Percentiles rank a stretch among this genome's conserved stretches.
Evolutionary conservation across 169 alveolate genomes (phyloP).

Genomic region (Cytauxzoon felis): DNA sequence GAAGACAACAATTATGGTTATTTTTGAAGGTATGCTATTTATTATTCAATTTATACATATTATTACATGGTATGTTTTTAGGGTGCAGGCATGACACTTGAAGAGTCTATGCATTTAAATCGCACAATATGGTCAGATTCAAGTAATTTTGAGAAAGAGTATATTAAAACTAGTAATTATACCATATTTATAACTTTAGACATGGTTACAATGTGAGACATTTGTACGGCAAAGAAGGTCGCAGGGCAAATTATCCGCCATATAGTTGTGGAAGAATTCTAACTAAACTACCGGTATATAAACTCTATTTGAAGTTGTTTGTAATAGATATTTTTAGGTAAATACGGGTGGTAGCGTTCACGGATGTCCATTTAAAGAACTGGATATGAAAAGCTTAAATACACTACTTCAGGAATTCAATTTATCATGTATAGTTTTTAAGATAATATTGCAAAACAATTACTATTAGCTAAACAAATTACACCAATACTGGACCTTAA

Average conservation of each 20-base stretch:
- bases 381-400: constrained; percentile 12
- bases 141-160: constrained; percentile 81
- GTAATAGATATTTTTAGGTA: constrained; percentile 15
- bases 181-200: constrained; percentile 6
- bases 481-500: constrained; percentile 69
- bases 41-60: not conserved
- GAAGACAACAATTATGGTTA: constrained; percentile 85
- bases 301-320: constrained; percentile 3
- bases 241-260: constrained; percentile 87
- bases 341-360: constrained; percentile 87
- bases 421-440: not conserved
- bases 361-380: constrained; percentile 92
- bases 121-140: constrained; percentile 83
- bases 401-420: constrained; percentile 32
- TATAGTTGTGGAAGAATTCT: constrained; percentile 85
- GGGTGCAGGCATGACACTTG: constrained; percentile 86
- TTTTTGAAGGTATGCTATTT: constrained; percentile 69
- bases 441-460: constrained; percentile 43
- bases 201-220: constrained; percentile 88
- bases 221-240: constrained; percentile 92
- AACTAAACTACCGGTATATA: constrained; percentile 71
- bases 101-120: constrained; percentile 79
- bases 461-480: constrained; percentile 61
- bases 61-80: not conserved
- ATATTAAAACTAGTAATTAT: not conserved